Percentiles rank a stretch among this genome's conserved stretches.
phyloP scores from a whole-genome alignment of 2,329 filamentous ascomycete species.

The Penicillium griseofulvum region DNA sequence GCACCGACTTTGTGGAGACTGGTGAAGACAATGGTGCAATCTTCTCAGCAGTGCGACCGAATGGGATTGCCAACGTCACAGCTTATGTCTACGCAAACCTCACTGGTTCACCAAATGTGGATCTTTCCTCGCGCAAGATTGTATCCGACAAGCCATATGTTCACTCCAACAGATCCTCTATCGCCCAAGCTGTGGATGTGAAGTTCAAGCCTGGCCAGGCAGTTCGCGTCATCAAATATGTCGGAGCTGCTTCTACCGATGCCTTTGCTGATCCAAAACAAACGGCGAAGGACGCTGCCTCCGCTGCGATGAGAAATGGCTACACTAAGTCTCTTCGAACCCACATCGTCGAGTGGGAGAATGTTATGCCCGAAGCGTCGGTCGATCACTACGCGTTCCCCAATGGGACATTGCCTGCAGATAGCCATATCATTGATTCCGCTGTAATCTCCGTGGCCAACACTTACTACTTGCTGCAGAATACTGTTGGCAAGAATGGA shows the following conservation, averaged over 20 bases:
- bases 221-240: conserved; percentile 62
- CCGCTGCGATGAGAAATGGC: conserved; percentile 51
- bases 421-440: conserved; percentile 56
- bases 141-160: conserved; percentile 51
- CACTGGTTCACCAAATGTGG: conserved; percentile 39
- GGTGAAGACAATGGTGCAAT: conserved; percentile 57
- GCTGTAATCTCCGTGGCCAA: conserved; percentile 50
- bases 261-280: conserved; percentile 59
- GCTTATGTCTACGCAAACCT: conserved; percentile 56
- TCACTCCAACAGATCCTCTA: conserved; percentile 59
- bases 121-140: conserved; percentile 43
- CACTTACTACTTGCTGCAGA: conserved; percentile 50
- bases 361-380: conserved; percentile 58
- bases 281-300: conserved; percentile 56
- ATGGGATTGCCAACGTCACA: conserved; percentile 61
- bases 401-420: conserved; percentile 57
- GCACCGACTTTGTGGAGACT: conserved; percentile 59
- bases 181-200: conserved; percentile 60
- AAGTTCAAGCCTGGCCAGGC: conserved; percentile 53
- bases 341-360: conserved; percentile 62
- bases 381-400: conserved; percentile 63
- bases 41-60: conserved; percentile 63
- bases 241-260: conserved; percentile 67
- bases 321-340: conserved; percentile 55
- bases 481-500: conserved; percentile 54